Evolutionary conservation across 371 early-diverging fungal species (phyloP), one percentile per base, ranked within the genome.

Genomic region (Haplosporangium sp.): DNA sequence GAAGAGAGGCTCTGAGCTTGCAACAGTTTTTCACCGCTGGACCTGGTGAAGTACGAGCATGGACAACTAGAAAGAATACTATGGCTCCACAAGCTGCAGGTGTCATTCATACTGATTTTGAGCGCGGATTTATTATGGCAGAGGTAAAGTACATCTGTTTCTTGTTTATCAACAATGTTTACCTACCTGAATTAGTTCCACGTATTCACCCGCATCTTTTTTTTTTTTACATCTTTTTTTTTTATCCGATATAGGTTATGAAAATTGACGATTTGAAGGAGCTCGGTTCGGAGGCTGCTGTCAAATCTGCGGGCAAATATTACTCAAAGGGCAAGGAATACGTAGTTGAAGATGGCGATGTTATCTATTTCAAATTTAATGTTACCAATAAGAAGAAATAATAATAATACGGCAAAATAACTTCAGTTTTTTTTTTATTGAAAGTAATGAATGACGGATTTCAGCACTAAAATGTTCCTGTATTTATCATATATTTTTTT

Each of bases 1-100:
- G 99, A 42, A 97, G 99, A 84, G 87, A 91, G 57, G 91, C 95
- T 44, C 88, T 99, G 60, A 89, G 94, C 63, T 87, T 99, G 34
- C 92, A 94, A 75, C 98, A 98, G 87, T 99, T 93, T 89, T 99
- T 99, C 85, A 99, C 99, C 3, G 95, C 92, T 63, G 99, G 99
- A 61, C 89, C 92, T 9, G 93, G 94, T 73, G 99, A 99, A 86
- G 97, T 97, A 20, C 91, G 97, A 68, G 94, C 97, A 13, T 98
- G 98, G 98, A 98, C 98, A 37, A 92, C 96, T 65, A 89, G 97
- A 69, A 94, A 93, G 65, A 72, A 76, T n/a, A 94, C 94, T 7
- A 95, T 94, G 84, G 98, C 98, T 38, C 98, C 99, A 35, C 94
- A 96, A 66, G 99, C 99, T 38, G 99, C 99, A 17, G 95, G 97